These are phyloP conservation scores for Gynostemma pentaphyllum DNA, from an alignment of 306 rosid species.

Conservation along the genomic window DNA sequence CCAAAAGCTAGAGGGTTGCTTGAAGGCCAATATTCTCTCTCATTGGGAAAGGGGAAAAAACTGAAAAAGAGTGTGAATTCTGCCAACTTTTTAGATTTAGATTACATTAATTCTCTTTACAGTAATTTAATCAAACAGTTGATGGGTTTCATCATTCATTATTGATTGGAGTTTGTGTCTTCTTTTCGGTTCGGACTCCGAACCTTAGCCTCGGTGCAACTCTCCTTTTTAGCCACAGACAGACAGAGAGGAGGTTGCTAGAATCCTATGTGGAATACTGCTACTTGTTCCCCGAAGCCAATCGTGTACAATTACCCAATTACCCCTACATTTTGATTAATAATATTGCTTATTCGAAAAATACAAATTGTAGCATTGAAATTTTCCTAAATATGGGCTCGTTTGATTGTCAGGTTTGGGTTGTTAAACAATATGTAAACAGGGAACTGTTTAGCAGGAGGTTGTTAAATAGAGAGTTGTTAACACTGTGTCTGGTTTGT, in stretches of 20 bases:
- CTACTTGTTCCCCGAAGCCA: no score
- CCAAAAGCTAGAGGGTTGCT: neutral
- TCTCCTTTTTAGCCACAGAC: slow-evolving; percentile 5
- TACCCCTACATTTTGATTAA: no score
- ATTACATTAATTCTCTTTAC: neutral
- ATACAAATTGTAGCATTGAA: no score
- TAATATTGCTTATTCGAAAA: no score
- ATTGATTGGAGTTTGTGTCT: slow-evolving; percentile 12
- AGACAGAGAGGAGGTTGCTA: neutral
- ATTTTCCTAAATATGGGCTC: no score
- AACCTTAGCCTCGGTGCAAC: slow-evolving; percentile 21
- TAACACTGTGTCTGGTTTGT: no score
- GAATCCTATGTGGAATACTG: slow-evolving; percentile 68
- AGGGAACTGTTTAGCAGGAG: no score
- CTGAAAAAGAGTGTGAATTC: no score
- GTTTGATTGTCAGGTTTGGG: no score
- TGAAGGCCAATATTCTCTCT: slow-evolving; percentile 4
- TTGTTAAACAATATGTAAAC: no score
- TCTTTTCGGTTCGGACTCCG: slow-evolving; percentile 16
- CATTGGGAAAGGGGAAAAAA: slow-evolving; percentile 10
- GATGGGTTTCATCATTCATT: slow-evolving; percentile 20
- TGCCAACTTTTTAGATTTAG: neutral
- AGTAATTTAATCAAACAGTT: slow-evolving; percentile 12
- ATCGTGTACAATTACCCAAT: no score
- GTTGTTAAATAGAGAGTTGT: no score